phyloP scores from a whole-genome alignment of 2,329 filamentous ascomycete genomes.

The Penicillium hordei region DNA sequence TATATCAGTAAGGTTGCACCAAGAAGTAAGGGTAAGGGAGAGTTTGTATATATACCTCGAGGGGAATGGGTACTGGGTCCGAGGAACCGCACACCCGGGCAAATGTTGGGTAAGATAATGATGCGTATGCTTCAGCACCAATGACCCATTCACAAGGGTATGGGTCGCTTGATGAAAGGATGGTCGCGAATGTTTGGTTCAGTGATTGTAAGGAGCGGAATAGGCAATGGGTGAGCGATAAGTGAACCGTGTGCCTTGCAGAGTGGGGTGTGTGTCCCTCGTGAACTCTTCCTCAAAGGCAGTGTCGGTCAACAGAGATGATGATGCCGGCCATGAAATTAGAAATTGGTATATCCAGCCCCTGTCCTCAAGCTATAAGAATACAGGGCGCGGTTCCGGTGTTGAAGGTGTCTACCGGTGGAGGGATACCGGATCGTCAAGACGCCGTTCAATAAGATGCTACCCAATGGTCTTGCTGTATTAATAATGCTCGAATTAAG shows the following conservation, averaged over 20 bases:
- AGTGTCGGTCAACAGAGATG: not conserved
- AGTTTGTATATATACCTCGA: conserved; percentile 19
- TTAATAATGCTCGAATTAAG: not conserved
- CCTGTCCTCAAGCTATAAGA: not conserved
- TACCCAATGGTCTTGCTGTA: not conserved
- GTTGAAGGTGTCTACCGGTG: not conserved
- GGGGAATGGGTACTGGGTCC: not conserved
- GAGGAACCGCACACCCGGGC: conserved; percentile 9
- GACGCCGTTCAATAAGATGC: not conserved
- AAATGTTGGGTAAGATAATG: not conserved
- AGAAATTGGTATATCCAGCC: not conserved
- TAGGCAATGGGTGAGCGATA: not conserved
- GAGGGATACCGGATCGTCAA: not conserved
- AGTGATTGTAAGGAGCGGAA: not conserved
- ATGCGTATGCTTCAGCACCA: not conserved
- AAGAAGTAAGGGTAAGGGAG: not conserved
- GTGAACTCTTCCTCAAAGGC: not conserved
- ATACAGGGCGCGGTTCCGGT: not conserved
- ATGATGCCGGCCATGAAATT: not conserved
- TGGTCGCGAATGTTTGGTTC: not conserved
- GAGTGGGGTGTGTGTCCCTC: conserved; percentile 9
- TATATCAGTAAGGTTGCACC: conserved; percentile 6
- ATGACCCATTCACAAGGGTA: conserved; percentile 6
- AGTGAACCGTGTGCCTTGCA: not conserved
- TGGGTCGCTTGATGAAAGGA: not conserved